These are phyloP conservation scores for Malus hybrid DNA, from an alignment of 331 rosid species.

Conservation along the genomic window DNA sequence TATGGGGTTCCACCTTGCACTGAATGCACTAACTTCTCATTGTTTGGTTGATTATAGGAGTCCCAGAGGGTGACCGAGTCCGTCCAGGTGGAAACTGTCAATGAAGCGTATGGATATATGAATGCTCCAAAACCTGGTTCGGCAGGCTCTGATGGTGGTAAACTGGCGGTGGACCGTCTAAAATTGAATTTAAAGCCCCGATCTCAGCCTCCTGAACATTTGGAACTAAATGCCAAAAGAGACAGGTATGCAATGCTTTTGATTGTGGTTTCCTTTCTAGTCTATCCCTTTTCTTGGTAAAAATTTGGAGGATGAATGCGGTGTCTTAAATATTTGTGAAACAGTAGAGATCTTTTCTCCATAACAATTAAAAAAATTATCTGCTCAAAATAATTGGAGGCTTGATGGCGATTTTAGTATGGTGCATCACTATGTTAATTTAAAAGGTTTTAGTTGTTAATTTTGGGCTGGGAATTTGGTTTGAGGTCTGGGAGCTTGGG, in stretches of 20 bases:
- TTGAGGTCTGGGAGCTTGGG: no score
- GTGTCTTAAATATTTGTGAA: neutral
- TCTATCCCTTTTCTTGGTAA: neutral
- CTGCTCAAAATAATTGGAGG: neutral
- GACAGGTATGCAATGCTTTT: slow-evolving; percentile 49
- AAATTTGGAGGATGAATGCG: neutral
- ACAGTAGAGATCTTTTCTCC: neutral
- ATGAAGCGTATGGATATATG: slow-evolving; percentile 40
- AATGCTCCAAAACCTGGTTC: slow-evolving; percentile 42
- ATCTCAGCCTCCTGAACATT: slow-evolving; percentile 50
- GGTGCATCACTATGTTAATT: neutral
- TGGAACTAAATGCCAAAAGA: slow-evolving; percentile 48
- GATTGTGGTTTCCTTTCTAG: neutral
- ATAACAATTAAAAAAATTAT: neutral
- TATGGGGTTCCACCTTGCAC: neutral
- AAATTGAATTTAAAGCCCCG: slow-evolving; percentile 89
- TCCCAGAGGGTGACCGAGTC: slow-evolving; percentile 30
- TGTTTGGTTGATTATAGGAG: slow-evolving; percentile 31
- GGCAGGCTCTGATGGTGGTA: slow-evolving; percentile 46
- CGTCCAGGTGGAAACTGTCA: slow-evolving; percentile 36
- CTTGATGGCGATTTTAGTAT: neutral
- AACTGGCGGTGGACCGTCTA: slow-evolving; percentile 64
- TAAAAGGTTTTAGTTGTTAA: no score
- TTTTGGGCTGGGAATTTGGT: neutral
- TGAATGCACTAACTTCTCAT: slow-evolving; percentile 7